phyloP scores from a whole-genome alignment of 306 rosid genomes.

The Acacia confusa region DNA sequence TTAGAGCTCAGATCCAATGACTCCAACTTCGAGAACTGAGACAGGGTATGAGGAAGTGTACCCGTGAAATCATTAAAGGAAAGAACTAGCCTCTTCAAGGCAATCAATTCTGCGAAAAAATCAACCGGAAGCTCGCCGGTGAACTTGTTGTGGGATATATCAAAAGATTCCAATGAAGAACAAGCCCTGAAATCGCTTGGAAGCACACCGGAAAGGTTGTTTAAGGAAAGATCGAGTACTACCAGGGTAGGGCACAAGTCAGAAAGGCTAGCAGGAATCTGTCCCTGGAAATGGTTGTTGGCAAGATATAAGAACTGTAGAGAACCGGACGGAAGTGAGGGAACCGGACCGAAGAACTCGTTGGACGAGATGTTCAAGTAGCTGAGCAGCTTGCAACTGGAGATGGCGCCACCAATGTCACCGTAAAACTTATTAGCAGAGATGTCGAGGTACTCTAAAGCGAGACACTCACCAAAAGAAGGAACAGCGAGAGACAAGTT shows the following conservation, averaged over 20 bases:
- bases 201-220: conserved; percentile 42
- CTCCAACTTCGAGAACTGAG: conserved; percentile 42
- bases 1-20: conserved; percentile 66
- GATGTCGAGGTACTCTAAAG: conserved; percentile 51
- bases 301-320: conserved; percentile 42
- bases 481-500: conserved; percentile 48
- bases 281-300: conserved; percentile 42
- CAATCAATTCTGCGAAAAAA: conserved; percentile 43
- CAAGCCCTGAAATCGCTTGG: conserved; percentile 53
- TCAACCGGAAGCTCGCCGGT: conserved; percentile 53
- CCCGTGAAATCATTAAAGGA: conserved; percentile 49
- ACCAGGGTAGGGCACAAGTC: conserved; percentile 40
- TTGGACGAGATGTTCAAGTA: conserved; percentile 55
- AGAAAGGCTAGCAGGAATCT: conserved; percentile 40
- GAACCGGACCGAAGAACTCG: conserved; percentile 48
- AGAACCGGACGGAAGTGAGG: conserved; percentile 39
- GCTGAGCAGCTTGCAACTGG: conserved; percentile 40
- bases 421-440: conserved; percentile 58
- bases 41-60: conserved; percentile 46
- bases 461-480: conserved; percentile 55
- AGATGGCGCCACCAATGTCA: conserved; percentile 39
- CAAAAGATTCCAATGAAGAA: conserved; percentile 40
- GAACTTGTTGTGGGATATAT: conserved; percentile 46
- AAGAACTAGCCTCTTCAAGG: conserved; percentile 39
- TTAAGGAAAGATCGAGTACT: conserved; percentile 49